These are phyloP conservation scores for Elsinoe arachidis DNA, from an alignment of 2,329 filamentous ascomycete species.

Conservation along the genomic window DNA sequence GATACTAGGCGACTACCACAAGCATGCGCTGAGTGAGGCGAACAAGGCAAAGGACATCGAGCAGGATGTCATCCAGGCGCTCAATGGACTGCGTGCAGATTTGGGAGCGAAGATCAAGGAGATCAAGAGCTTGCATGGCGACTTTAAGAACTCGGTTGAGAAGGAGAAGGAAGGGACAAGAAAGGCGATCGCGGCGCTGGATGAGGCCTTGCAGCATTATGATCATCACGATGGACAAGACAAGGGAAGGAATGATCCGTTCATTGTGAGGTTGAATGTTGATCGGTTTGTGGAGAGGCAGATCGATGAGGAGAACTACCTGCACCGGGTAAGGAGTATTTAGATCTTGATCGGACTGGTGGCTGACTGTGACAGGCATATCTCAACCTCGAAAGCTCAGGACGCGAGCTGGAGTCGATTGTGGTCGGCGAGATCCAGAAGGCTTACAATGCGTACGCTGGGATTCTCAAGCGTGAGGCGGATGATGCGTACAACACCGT, in stretches of 20 bases:
- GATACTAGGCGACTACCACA: conserved; percentile 75
- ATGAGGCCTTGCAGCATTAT: conserved; percentile 69
- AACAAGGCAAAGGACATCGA: conserved; percentile 88
- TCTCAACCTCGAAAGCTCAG: conserved; percentile 86
- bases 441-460: conserved; percentile 87
- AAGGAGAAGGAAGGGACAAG: conserved; percentile 85
- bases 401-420: conserved; percentile 89
- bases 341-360: not conserved
- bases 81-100: conserved; percentile 79
- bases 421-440: conserved; percentile 97
- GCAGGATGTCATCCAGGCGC: conserved; percentile 77
- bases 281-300: conserved; percentile 88
- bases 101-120: conserved; percentile 96
- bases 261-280: conserved; percentile 73
- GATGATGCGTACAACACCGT: conserved; percentile 70
- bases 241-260: conserved; percentile 84
- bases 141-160: conserved; percentile 95
- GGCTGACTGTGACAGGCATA: conserved; percentile 57
- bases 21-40: conserved; percentile 66
- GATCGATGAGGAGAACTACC: conserved; percentile 93
- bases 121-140: conserved; percentile 84
- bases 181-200: conserved; percentile 68
- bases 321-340: conserved; percentile 64
- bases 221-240: conserved; percentile 64
- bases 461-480: conserved; percentile 83